Percentiles rank a stretch among this genome's conserved stretches.
These are phyloP conservation scores for Populus hybrid DNA, from an alignment of 441 rosid species.

Conservation along the genomic window DNA sequence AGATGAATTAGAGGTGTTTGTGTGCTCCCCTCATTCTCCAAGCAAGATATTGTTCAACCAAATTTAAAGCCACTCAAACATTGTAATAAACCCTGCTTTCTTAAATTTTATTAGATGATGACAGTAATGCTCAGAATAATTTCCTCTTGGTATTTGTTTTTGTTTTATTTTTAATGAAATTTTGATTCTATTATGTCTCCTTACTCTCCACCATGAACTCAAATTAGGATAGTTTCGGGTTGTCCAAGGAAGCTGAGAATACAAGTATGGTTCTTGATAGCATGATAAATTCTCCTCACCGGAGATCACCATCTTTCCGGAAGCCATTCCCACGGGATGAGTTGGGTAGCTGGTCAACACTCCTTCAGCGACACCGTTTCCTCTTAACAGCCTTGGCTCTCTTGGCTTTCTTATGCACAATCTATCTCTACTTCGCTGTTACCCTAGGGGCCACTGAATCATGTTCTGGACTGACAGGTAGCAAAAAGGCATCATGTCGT, in stretches of 20 bases:
- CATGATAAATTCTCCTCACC: constrained; percentile 65
- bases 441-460: constrained; percentile 62
- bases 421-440: constrained; percentile 86
- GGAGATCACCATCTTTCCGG: constrained; percentile 65
- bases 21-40: no score
- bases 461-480: constrained; percentile 62
- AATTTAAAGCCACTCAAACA: no score
- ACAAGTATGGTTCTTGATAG: constrained; percentile 66
- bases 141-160: background rate
- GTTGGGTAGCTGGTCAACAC: constrained; percentile 72
- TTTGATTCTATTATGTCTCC: background rate
- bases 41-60: no score
- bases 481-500: constrained; percentile 51
- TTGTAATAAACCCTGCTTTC: no score
- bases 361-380: constrained; percentile 69
- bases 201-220: background rate
- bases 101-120: background rate
- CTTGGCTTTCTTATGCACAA: constrained; percentile 73
- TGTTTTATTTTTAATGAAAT: no score
- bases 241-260: constrained; percentile 13
- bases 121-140: background rate
- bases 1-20: no score
- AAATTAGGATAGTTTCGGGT: constrained; percentile 26
- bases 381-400: constrained; percentile 74
- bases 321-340: constrained; percentile 67